phyloP scores from a whole-genome alignment of 2,329 filamentous ascomycete species.

The Penicillium sp. region DNA sequence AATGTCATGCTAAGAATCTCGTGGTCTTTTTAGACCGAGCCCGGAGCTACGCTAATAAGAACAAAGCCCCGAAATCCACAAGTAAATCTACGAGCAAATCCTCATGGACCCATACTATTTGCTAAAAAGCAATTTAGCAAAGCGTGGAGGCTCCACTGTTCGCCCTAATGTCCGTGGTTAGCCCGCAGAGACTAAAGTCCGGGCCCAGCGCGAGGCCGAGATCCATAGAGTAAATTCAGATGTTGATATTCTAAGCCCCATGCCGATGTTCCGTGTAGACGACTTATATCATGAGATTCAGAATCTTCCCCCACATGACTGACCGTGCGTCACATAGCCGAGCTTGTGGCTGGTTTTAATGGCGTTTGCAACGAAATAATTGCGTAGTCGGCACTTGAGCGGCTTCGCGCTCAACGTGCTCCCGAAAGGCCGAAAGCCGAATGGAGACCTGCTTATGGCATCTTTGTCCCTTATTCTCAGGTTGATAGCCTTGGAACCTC shows the following conservation, averaged over 20 bases:
- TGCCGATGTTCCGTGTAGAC: background rate
- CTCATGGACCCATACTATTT: background rate
- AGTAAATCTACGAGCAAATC: background rate
- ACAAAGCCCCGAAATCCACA: background rate
- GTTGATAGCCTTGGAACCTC: background rate
- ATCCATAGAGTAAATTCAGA: background rate
- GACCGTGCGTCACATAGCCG: background rate
- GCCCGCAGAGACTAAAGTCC: background rate
- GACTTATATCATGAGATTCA: background rate
- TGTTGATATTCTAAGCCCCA: background rate
- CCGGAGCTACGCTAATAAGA: background rate
- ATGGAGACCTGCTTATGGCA: background rate
- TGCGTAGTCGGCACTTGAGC: background rate
- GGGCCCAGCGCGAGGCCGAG: background rate
- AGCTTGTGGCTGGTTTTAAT: background rate
- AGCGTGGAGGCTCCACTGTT: background rate
- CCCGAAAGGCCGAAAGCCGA: background rate
- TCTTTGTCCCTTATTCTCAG: background rate
- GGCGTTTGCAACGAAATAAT: background rate
- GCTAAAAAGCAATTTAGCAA: background rate
- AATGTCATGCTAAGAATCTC: background rate
- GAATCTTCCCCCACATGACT: background rate
- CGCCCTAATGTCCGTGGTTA: background rate
- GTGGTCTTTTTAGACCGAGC: background rate
- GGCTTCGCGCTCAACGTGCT: background rate